Conservation (phyloP, 2,329 filamentous ascomycete species). For the Botrytis fabae region DNA sequence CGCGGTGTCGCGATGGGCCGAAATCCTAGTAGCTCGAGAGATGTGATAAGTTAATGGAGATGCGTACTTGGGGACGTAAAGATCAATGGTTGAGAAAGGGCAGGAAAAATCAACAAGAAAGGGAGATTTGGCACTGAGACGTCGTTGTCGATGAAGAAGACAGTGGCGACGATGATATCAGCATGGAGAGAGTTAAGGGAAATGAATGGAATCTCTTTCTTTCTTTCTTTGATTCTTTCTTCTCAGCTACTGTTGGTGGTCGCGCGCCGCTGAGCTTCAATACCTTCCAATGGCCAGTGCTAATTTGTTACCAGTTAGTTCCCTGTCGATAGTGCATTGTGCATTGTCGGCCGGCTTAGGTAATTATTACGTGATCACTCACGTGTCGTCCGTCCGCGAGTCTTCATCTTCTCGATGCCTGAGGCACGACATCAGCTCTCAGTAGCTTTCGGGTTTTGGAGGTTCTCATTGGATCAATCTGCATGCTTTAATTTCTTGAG, state of each 20-base stretch:
- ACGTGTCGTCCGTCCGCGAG: too few relatives aligned
- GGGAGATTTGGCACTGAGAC: not conserved
- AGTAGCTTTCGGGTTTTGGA: not conserved
- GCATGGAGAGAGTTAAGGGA: not conserved
- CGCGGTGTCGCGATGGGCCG: not conserved
- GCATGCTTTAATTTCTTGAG: constrained; percentile 1
- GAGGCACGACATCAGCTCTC: too few relatives aligned
- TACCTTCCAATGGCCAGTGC: not conserved
- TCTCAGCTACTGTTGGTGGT: not conserved
- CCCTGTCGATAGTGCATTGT: not conserved
- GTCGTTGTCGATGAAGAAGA: not conserved
- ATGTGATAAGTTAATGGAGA: not conserved
- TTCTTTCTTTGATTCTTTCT: not conserved
- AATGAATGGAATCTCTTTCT: not conserved
- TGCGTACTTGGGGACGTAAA: not conserved
- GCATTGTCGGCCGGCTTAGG: not conserved
- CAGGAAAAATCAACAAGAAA: not conserved
- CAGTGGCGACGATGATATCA: not conserved
- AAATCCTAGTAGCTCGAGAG: not conserved
- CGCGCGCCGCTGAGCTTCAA: not conserved
- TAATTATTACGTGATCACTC: not conserved
- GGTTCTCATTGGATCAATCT: constrained; percentile 4
- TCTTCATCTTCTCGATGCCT: too few relatives aligned
- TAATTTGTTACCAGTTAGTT: not conserved
- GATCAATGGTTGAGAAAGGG: not conserved